Evolutionary conservation across 768 basidiomycete genomes (phyloP), one percentile per base, ranked within the genome.

Genomic region (Psilocybe cyanescens): DNA sequence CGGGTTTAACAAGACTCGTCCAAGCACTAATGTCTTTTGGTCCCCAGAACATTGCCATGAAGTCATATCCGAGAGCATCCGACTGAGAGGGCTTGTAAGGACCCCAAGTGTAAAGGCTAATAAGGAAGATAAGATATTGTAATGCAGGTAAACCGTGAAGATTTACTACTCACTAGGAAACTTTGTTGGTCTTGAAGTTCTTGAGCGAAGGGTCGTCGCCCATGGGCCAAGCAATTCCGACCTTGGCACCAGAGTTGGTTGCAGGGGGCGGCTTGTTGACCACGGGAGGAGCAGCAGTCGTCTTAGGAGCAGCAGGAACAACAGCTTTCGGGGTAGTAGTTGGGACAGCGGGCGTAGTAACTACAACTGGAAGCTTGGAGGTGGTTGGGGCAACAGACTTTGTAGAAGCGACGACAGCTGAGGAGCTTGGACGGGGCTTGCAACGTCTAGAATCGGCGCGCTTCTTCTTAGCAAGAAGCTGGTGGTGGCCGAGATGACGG

Each of bases 41-140:
- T 62, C 89, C 87, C 91, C 91, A 94, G 1, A 92, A 72, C 89
- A 90, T 90, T 19, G 89, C 82, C 37, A 83, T 78, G 64, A 76
- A 86, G 8, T 81, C 73, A 41, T 88, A 71, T n/a, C 86, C 88
- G 55, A 82, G 73, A 4, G 69, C 33, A 12, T 78, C 74, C 1
- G 79, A 75, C 0, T 68, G 64, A n/a, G 64, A 57, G 19, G 88
- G 83, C 51, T 75, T 74, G 63, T 69, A 74, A 9, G 88, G 81
- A 39, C 80, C 78, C 94, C 94, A 96, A 33, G 81, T 84, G 74
- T 92, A 92, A 41, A 88, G 52, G 12, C 83, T 84, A 45, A 16
- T 16, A 49, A 16, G 11, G 12, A 57, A 37, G 51, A 55, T 9
- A 52, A 33, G 50, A 14, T 44, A 39, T 50, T 44, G 31, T 45